phyloP scores from a whole-genome alignment of 2,329 filamentous ascomycete genomes.

The Penicillium thymicola region DNA sequence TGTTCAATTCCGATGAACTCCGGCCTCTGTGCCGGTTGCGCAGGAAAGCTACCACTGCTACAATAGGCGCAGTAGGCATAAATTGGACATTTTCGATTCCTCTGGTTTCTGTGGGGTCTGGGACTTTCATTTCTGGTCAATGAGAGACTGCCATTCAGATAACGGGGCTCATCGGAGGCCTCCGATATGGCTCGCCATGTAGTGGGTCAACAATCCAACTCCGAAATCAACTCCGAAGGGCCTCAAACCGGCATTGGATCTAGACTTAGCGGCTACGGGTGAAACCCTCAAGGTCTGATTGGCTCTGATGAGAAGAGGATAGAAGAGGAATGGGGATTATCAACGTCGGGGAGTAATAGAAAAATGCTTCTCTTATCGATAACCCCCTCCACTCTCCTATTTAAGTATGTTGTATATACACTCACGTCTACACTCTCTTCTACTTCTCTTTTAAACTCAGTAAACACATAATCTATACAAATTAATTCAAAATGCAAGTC shows the following conservation, averaged over 20 bases:
- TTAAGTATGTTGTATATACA: conserved; percentile 3
- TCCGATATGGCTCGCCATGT: conserved; percentile 8
- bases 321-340: neutral
- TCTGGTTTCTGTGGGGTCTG: neutral
- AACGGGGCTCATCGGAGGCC: conserved; percentile 21
- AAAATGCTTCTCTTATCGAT: conserved; percentile 5
- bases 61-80: neutral
- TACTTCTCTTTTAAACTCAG: neutral
- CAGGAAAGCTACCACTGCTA: neutral
- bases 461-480: neutral
- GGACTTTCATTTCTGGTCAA: neutral
- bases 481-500: conserved; percentile 25
- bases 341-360: neutral
- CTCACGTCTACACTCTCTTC: neutral
- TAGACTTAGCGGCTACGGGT: neutral
- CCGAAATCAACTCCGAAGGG: conserved; percentile 1
- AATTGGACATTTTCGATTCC: neutral
- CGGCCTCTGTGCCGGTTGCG: neutral
- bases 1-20: neutral
- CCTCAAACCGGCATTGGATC: neutral
- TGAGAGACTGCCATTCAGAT: conserved; percentile 1
- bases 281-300: neutral
- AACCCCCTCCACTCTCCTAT: conserved; percentile 11
- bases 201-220: conserved; percentile 11
- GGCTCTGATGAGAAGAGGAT: neutral